These are phyloP conservation scores for Parafenestella ontariensis DNA, from an alignment of 2,329 filamentous ascomycete genomes.

Conservation along the genomic window DNA sequence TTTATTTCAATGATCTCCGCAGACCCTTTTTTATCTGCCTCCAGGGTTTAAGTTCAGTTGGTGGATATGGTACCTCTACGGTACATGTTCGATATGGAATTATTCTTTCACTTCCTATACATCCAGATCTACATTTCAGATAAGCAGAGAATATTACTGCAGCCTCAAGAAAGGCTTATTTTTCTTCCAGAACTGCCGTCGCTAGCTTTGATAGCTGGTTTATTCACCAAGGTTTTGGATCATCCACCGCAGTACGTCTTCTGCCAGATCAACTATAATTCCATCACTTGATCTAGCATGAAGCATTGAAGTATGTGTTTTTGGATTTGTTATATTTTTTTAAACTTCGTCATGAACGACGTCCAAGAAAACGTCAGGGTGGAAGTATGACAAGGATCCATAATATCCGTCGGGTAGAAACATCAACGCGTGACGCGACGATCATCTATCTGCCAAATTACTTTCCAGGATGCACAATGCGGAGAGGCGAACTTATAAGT, in stretches of 20 bases:
- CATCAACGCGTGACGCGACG: conserved; percentile 9
- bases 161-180: no score
- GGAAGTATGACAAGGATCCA: neutral
- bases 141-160: no score
- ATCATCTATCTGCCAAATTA: conserved; percentile 14
- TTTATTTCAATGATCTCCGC: no score
- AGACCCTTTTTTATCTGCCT: no score
- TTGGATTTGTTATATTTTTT: no score
- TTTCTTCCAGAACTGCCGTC: no score
- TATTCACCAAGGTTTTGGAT: no score
- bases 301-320: no score
- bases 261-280: no score
- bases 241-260: neutral
- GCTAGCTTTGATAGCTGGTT: no score
- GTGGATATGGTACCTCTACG: neutral
- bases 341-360: neutral
- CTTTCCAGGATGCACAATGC: neutral
- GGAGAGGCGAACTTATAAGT: neutral
- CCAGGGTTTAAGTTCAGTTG: neutral
- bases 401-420: conserved; percentile 8
- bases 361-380: neutral
- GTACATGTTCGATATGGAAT: neutral
- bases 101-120: neutral
- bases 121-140: neutral
- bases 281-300: no score